Conservation (phyloP, 2,329 filamentous ascomycete species). For the Botryotinia globosa region DNA sequence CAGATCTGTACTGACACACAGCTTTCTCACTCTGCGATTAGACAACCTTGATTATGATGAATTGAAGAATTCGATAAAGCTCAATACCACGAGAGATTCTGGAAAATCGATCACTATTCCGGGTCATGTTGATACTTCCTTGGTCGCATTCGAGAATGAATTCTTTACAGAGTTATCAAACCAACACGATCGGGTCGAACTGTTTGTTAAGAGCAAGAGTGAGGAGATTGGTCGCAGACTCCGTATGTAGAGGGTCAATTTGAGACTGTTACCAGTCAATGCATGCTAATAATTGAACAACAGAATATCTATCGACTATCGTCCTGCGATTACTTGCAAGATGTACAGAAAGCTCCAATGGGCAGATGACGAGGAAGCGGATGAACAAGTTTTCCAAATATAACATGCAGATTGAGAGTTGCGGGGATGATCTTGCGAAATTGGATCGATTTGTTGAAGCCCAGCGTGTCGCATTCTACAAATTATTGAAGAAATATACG, state of each 20-base stretch:
- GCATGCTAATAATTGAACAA: constrained; percentile 18
- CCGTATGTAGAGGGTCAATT: constrained; percentile 46
- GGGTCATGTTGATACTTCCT: constrained; percentile 58
- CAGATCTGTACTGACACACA: constrained; percentile 18
- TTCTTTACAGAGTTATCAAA: constrained; percentile 68
- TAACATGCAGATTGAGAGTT: constrained; percentile 43
- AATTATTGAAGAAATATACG: constrained; percentile 82
- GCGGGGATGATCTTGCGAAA: constrained; percentile 68
- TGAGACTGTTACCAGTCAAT: neutral
- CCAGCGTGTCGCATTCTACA: constrained; percentile 73
- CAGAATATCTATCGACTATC: constrained; percentile 32
- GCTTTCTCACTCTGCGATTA: constrained; percentile 38
- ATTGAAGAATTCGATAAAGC: constrained; percentile 80
- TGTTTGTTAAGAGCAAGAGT: constrained; percentile 77
- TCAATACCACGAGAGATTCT: constrained; percentile 69
- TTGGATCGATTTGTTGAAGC: constrained; percentile 70
- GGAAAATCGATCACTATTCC: constrained; percentile 72
- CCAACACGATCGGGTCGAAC: constrained; percentile 73
- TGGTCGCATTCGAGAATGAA: constrained; percentile 65
- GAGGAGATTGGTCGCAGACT: constrained; percentile 72
- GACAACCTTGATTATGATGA: constrained; percentile 90
- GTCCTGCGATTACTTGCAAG: constrained; percentile 32
- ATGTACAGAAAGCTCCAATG: constrained; percentile 27
- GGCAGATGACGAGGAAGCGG: constrained; percentile 32
- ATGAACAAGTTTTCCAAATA: constrained; percentile 35